Evolutionary conservation across 2,329 filamentous ascomycete genomes (phyloP).

Genomic region (Neoarthrinium moseri): DNA sequence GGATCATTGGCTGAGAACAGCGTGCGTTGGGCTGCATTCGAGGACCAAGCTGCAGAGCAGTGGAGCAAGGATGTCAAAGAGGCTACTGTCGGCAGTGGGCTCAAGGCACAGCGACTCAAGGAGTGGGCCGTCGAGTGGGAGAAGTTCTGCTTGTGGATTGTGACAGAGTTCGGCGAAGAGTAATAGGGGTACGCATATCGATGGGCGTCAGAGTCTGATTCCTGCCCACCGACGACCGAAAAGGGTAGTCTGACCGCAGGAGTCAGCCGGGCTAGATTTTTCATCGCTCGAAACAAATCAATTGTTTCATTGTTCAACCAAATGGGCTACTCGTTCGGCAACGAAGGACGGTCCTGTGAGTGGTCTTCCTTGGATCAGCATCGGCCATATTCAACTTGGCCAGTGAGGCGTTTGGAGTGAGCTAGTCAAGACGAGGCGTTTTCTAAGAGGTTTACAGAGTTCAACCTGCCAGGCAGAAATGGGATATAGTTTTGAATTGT

Average conservation of each 20-base stretch:
- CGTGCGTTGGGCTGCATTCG: constrained; percentile 84
- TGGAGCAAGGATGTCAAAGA: constrained; percentile 74
- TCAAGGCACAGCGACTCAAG: constrained; percentile 70
- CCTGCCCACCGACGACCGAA: background rate
- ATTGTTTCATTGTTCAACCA: background rate
- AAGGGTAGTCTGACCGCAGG: background rate
- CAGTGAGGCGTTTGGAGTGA: background rate
- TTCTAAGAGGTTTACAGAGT: constrained; percentile 1
- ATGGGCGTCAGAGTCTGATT: background rate
- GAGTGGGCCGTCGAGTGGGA: constrained; percentile 85
- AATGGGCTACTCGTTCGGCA: background rate
- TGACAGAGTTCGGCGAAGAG: constrained; percentile 65
- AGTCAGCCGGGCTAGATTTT: background rate
- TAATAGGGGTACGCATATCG: background rate
- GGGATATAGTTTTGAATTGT: background rate
- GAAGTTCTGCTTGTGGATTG: constrained; percentile 86
- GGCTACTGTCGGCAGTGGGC: constrained; percentile 67
- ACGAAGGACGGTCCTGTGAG: background rate
- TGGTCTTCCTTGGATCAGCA: background rate
- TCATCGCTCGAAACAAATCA: background rate
- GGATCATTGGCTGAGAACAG: constrained; percentile 90
- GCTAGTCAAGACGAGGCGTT: constrained; percentile 1
- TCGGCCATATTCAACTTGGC: background rate
- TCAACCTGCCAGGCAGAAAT: constrained; percentile 8
- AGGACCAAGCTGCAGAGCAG: constrained; percentile 69